Percentiles rank a stretch among this genome's conserved stretches.
These are phyloP conservation scores for Daldinia decipiens DNA, from an alignment of 495 filamentous ascomycete genomes.

Conservation along the genomic window DNA sequence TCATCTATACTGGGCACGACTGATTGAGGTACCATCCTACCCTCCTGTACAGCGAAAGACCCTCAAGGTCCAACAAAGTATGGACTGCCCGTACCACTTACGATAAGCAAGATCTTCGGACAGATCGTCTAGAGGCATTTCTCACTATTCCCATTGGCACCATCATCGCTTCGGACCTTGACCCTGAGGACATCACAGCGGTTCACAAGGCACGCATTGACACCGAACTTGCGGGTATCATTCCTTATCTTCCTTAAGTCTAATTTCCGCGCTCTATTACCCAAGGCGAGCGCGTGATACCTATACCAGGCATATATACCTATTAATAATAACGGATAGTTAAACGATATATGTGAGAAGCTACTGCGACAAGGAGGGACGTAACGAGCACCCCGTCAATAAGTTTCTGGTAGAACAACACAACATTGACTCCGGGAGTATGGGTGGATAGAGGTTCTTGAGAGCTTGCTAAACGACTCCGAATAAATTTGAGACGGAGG, in stretches of 20 bases:
- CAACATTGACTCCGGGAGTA: too few relatives aligned
- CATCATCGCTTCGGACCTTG: conserved; percentile 9
- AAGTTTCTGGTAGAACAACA: too few relatives aligned
- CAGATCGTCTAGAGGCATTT: conserved; percentile 1
- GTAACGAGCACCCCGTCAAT: too few relatives aligned
- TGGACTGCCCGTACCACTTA: background rate
- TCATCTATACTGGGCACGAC: background rate
- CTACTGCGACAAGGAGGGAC: too few relatives aligned
- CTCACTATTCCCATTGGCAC: background rate
- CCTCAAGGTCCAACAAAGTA: background rate
- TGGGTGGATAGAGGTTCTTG: too few relatives aligned
- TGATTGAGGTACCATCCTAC: background rate
- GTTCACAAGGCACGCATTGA: conserved; percentile 5
- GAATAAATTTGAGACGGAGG: too few relatives aligned
- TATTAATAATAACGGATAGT: too few relatives aligned
- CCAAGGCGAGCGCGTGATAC: background rate
- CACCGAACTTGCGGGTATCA: conserved; percentile 6
- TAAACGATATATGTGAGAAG: too few relatives aligned
- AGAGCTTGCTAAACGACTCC: too few relatives aligned
- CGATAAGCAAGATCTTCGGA: background rate
- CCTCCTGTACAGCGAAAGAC: background rate
- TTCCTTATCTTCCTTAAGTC: conserved; percentile 1
- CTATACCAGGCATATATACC: background rate
- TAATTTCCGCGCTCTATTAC: background rate
- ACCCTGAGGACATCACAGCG: background rate